Evolutionary conservation across 176 grass and related monocot genomes (phyloP), one percentile per base, ranked within the genome.

Genomic region (Calamus simplicifolius): DNA sequence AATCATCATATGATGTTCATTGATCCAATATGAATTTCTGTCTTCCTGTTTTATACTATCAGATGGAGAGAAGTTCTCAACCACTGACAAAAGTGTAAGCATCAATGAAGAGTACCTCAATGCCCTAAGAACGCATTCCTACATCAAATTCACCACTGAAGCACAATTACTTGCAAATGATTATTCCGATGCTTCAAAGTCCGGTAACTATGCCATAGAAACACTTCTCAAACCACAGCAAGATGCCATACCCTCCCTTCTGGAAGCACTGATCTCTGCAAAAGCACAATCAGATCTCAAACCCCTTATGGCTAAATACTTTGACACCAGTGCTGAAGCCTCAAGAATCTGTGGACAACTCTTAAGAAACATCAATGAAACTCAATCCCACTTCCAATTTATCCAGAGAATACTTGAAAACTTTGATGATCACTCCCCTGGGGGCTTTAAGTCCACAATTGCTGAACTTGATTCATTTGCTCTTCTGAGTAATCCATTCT

Each of bases 301-400:
- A 27, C 50, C 56, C 6, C 66, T 67, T 0, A 43, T 84, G 59
- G 28, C 38, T 2, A 52, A 35, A 4, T 84, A 84, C 71, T 84
- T 79, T 28, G 71, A 84, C 50, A 61, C 76, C 60, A 84, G 76
- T 52, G 61, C 50, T 2, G 71, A 84, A 27, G 76, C 71, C 19
- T 70, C 66, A 5, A 71, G 75, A 51, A 79, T 85, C 27, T 85
- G 76, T 57, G 23, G 28, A 48, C 61, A 79, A 54, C 76, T 85
- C 8, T 67, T 79, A 18, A 25, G 3, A 57, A 79, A 56, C 61
- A 66, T 85, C 66, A 71, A 53, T 61, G 70, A 60, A 50, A 57
- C 60, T 28, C 61, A 53, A 25, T 79, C 50, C 35, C 74, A 63
- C 67, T 79, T 71, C 71, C 50, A 29, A 52, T 75, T 71, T 1